These are phyloP conservation scores for Cercospora canescens DNA, from an alignment of 2,329 filamentous ascomycete genomes.

Conservation along the genomic window DNA sequence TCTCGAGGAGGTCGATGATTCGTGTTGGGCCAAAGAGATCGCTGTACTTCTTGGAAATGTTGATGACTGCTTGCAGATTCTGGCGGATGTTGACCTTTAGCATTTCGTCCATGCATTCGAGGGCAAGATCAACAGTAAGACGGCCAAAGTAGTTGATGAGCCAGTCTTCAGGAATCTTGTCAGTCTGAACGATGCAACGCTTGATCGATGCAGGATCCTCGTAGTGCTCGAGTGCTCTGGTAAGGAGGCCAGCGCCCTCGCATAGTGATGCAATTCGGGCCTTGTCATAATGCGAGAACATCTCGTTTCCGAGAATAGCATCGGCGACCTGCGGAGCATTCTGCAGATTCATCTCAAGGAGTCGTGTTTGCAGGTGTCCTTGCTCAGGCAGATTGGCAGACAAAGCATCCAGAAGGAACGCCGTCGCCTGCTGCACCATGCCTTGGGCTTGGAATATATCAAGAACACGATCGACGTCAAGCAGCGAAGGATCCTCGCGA, in stretches of 20 bases:
- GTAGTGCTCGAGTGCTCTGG: conserved; percentile 82
- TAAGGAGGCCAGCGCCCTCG: conserved; percentile 80
- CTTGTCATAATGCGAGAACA: conserved; percentile 98
- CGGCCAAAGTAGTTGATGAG: conserved; percentile 89
- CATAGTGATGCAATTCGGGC: conserved; percentile 84
- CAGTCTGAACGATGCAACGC: conserved; percentile 80
- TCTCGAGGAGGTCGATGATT: conserved; percentile 92
- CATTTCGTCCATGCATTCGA: conserved; percentile 96
- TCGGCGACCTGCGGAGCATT: conserved; percentile 97
- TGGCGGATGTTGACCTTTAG: conserved; percentile 94
- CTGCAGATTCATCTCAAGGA: conserved; percentile 96
- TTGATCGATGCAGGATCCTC: conserved; percentile 89
- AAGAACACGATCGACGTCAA: conserved; percentile 91
- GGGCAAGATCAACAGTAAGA: conserved; percentile 89
- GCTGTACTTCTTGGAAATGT: conserved; percentile 96
- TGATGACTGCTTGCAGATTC: conserved; percentile 91
- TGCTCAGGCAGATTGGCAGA: conserved; percentile 96
- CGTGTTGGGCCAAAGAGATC: conserved; percentile 86
- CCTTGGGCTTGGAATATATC: conserved; percentile 98
- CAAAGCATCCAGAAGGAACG: conserved; percentile 93
- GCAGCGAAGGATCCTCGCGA: conserved; percentile 81
- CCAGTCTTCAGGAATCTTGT: conserved; percentile 90
- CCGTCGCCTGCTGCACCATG: conserved; percentile 96
- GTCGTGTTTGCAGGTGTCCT: conserved; percentile 85
- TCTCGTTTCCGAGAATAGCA: conserved; percentile 95